phyloP scores from a whole-genome alignment of 345 rosid species.

The Boechera stricta region DNA sequence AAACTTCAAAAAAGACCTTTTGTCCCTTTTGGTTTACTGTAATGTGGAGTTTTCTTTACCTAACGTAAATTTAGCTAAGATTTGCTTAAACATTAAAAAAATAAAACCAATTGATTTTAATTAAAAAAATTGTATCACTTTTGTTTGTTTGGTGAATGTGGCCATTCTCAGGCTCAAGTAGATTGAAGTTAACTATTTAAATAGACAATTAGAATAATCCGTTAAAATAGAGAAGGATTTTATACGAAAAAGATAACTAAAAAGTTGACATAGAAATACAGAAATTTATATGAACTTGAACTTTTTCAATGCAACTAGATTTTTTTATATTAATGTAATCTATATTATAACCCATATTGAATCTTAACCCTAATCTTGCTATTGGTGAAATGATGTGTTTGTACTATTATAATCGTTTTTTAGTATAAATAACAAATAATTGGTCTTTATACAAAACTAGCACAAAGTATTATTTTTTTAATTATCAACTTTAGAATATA shows the following conservation, averaged over 20 bases:
- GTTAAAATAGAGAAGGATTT: background rate
- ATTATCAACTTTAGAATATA: conserved; percentile 25
- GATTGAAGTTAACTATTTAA: background rate
- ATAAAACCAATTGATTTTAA: background rate
- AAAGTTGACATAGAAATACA: background rate
- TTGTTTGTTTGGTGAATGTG: conserved; percentile 4
- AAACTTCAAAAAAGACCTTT: background rate
- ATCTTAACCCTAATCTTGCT: conserved; percentile 24
- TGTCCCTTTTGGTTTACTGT: background rate
- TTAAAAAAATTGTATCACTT: background rate
- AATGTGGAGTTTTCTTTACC: background rate
- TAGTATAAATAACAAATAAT: background rate
- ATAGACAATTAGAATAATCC: background rate
- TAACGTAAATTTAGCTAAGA: background rate
- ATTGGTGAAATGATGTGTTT: conserved; percentile 23
- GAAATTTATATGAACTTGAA: background rate
- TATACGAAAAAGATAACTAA: too few relatives aligned
- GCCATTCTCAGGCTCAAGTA: background rate
- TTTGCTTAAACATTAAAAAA: background rate
- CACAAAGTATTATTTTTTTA: background rate
- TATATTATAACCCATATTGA: conserved; percentile 25
- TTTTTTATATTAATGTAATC: background rate
- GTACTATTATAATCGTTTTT: background rate
- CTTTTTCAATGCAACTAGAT: background rate
- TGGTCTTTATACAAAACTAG: background rate